These are phyloP conservation scores for Erythrophleum ivorense DNA, from an alignment of 331 rosid species.

Conservation along the genomic window DNA sequence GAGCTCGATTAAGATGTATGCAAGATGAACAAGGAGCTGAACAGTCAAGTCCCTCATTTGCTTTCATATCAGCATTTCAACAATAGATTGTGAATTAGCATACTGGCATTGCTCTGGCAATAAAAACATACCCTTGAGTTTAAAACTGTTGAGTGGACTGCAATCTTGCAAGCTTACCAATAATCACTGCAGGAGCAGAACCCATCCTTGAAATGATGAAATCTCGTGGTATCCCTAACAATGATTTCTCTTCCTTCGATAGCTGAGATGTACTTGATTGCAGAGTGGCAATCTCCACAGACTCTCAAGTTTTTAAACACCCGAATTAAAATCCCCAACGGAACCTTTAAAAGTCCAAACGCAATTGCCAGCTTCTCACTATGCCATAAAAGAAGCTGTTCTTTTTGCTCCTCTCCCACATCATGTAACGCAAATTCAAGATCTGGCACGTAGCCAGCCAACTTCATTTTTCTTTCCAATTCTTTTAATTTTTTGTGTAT, in stretches of 20 bases:
- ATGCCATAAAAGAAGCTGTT: slow-evolving; percentile 71
- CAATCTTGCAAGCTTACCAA: slow-evolving; percentile 52
- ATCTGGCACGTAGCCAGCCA: slow-evolving; percentile 73
- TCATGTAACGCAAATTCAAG: slow-evolving; percentile 82
- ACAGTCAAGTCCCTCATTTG: slow-evolving; percentile 82
- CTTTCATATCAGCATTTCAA: slow-evolving; percentile 60
- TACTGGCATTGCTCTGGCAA: slow-evolving; percentile 15
- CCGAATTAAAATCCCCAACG: slow-evolving; percentile 61
- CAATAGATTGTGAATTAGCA: background rate
- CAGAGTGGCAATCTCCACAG: slow-evolving; percentile 84
- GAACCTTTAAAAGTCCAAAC: slow-evolving; percentile 64
- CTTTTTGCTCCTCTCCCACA: slow-evolving; percentile 73
- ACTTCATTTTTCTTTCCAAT: slow-evolving; percentile 68
- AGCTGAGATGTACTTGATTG: slow-evolving; percentile 72
- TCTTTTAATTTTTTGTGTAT: slow-evolving; percentile 62
- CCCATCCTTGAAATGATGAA: slow-evolving; percentile 82
- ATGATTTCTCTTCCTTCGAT: slow-evolving; percentile 73
- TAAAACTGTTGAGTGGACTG: slow-evolving; percentile 8
- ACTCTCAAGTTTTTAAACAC: slow-evolving; percentile 82
- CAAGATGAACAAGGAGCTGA: slow-evolving; percentile 88
- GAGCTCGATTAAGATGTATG: slow-evolving; percentile 66
- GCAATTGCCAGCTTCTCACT: slow-evolving; percentile 85
- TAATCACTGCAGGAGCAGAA: slow-evolving; percentile 77
- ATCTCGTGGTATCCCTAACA: slow-evolving; percentile 76
- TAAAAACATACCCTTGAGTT: slow-evolving; percentile 8